phyloP scores from a whole-genome alignment of 352 stramenopile genomes.

The Phytophthora europaea region DNA sequence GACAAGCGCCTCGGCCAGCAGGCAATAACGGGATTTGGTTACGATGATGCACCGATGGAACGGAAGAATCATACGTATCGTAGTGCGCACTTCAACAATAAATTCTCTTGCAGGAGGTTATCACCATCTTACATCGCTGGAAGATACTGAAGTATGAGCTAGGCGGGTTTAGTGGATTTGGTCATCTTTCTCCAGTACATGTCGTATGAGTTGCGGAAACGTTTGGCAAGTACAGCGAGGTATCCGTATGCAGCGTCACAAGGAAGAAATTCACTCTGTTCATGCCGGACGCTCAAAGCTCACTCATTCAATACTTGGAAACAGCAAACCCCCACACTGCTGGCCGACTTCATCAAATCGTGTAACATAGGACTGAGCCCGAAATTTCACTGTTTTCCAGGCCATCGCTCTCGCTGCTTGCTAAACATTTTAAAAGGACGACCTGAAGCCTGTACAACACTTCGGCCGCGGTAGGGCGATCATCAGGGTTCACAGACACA shows the following conservation, averaged over 20 bases:
- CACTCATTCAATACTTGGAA: not conserved
- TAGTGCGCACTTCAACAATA: not conserved
- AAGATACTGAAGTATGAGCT: not conserved
- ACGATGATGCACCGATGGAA: not conserved
- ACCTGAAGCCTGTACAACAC: slow-evolving; percentile 18
- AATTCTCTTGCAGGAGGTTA: not conserved
- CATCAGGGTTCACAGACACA: slow-evolving; percentile 8
- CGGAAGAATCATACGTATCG: not conserved
- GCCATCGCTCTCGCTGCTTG: not conserved
- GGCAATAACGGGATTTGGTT: not conserved
- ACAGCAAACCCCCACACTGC: not conserved
- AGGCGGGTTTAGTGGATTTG: too few species aligned
- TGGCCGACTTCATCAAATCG: not conserved
- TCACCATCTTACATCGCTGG: not conserved
- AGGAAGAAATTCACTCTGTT: too few species aligned
- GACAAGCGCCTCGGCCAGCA: not conserved
- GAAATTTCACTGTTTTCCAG: too few species aligned
- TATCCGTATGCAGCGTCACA: too few species aligned
- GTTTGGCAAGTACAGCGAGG: too few species aligned
- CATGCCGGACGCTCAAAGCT: too few species aligned
- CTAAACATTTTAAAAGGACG: not conserved
- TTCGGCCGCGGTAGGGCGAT: slow-evolving; percentile 20
- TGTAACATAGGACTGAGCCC: too few species aligned
- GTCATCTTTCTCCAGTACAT: too few species aligned
- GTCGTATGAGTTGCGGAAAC: too few species aligned